These are phyloP conservation scores for Boletus bicolor DNA, from an alignment of 768 basidiomycete genomes.

Conservation along the genomic window DNA sequence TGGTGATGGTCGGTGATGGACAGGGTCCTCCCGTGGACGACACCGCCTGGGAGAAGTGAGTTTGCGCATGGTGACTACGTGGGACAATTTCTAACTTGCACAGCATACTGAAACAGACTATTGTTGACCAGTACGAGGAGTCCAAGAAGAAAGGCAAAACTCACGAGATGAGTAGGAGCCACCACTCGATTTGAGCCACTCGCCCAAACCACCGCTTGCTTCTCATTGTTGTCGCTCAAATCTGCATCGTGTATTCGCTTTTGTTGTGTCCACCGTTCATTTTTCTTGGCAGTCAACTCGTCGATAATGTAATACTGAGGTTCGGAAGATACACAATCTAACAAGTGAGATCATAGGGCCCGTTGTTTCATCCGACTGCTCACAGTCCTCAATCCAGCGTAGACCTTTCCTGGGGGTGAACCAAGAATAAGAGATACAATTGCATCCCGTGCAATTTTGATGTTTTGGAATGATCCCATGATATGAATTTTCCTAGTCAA, in stretches of 20 bases:
- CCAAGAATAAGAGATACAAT: constrained; percentile 94
- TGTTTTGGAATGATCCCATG: constrained; percentile 97
- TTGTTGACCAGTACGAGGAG: constrained; percentile 49
- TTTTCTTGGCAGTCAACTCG: constrained; percentile 4
- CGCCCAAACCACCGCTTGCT: neutral
- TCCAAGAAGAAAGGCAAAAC: constrained; percentile 30
- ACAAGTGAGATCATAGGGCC: constrained; percentile 50
- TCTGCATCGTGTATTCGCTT: neutral
- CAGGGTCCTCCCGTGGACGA: constrained; percentile 55
- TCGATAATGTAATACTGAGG: constrained; percentile 7
- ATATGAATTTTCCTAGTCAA: constrained; percentile 89
- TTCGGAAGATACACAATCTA: constrained; percentile 9
- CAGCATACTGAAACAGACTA: constrained; percentile 50
- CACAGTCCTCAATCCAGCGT: constrained; percentile 87
- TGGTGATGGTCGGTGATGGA: constrained; percentile 70
- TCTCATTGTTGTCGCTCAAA: neutral
- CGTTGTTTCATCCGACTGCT: constrained; percentile 93
- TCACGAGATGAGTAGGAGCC: constrained; percentile 17
- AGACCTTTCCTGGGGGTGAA: constrained; percentile 92
- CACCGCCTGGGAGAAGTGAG: constrained; percentile 56
- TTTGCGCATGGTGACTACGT: constrained; percentile 2
- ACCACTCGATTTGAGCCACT: neutral
- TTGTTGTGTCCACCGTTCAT: neutral
- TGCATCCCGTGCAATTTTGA: constrained; percentile 95
- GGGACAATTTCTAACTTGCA: neutral